Percentiles rank a stretch among this genome's conserved stretches.
Evolutionary conservation across 2,329 filamentous ascomycete genomes (phyloP).

Genomic region (Pseudogymnoascus sp.): DNA sequence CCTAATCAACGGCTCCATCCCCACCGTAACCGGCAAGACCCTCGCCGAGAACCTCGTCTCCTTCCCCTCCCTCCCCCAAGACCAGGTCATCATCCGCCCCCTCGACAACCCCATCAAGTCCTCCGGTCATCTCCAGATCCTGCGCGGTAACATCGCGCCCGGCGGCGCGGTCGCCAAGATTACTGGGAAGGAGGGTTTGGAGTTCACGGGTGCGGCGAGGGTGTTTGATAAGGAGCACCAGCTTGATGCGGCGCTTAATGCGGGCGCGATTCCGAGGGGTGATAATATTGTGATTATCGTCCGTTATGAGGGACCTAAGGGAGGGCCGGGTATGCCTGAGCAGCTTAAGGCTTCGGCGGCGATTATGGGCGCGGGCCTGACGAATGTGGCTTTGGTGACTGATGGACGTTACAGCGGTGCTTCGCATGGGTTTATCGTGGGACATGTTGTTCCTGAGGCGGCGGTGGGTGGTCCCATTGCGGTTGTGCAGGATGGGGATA

Average conservation of each 20-base stretch:
- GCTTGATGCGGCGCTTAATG: slow-evolving; percentile 65
- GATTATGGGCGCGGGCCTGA: slow-evolving; percentile 85
- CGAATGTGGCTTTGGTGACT: slow-evolving; percentile 82
- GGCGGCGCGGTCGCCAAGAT: slow-evolving; percentile 91
- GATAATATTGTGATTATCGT: slow-evolving; percentile 87
- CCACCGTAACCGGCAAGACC: slow-evolving; percentile 77
- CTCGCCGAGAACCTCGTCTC: slow-evolving; percentile 71
- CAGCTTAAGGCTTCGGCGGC: slow-evolving; percentile 81
- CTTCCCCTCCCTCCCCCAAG: slow-evolving; percentile 67
- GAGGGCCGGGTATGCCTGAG: slow-evolving; percentile 93
- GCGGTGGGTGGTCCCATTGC: slow-evolving; percentile 83
- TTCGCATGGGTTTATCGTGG: slow-evolving; percentile 86
- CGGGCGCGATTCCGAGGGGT: slow-evolving; percentile 56
- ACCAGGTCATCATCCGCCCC: slow-evolving; percentile 75
- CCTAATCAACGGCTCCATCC: slow-evolving; percentile 67
- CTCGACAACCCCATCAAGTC: slow-evolving; percentile 68
- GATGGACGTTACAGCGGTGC: slow-evolving; percentile 87
- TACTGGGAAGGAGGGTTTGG: slow-evolving; percentile 84
- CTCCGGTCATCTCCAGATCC: slow-evolving; percentile 80
- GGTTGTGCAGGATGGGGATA: slow-evolving; percentile 69
- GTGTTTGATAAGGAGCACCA: slow-evolving; percentile 82
- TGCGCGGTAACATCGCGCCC: slow-evolving; percentile 80
- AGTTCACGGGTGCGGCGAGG: slow-evolving; percentile 69
- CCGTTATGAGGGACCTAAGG: slow-evolving; percentile 87
- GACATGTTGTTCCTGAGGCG: slow-evolving; percentile 86